These are phyloP conservation scores for Claviceps pazoutovae DNA, from an alignment of 2,329 filamentous ascomycete genomes.

Conservation along the genomic window DNA sequence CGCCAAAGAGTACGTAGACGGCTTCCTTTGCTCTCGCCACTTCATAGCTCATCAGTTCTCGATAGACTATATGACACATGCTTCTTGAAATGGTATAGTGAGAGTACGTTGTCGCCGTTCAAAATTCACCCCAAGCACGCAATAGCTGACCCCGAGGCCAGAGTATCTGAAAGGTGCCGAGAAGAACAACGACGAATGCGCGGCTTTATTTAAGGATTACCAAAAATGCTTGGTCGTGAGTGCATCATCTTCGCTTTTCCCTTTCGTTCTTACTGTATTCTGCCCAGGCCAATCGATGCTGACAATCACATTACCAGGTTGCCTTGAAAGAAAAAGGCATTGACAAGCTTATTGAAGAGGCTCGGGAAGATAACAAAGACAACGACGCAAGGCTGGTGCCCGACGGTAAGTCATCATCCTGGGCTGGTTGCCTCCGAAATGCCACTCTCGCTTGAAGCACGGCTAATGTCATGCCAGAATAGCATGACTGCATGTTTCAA, in stretches of 20 bases:
- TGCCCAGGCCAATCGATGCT: background rate
- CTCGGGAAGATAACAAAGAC: slow-evolving; percentile 76
- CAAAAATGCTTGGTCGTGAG: slow-evolving; percentile 67
- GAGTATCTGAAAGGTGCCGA: slow-evolving; percentile 84
- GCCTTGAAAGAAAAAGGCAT: slow-evolving; percentile 82
- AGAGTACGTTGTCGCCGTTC: slow-evolving; percentile 50
- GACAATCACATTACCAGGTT: slow-evolving; percentile 37
- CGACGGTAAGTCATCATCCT: slow-evolving; percentile 21
- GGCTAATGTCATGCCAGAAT: background rate
- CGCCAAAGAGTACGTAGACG: slow-evolving; percentile 66
- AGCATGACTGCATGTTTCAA: background rate
- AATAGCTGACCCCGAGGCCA: slow-evolving; percentile 19
- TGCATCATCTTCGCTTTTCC: background rate
- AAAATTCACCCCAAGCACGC: background rate
- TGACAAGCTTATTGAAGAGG: slow-evolving; percentile 83
- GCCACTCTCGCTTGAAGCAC: background rate
- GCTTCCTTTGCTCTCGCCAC: background rate
- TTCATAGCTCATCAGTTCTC: background rate
- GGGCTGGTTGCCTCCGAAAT: background rate
- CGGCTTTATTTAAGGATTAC: slow-evolving; percentile 75
- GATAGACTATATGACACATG: slow-evolving; percentile 84
- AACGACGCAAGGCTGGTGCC: slow-evolving; percentile 50
- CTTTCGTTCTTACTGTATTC: background rate
- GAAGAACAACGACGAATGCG: slow-evolving; percentile 71
- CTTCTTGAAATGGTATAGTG: slow-evolving; percentile 98